phyloP scores from a whole-genome alignment of 108 stramenopile species.

The Skeletonema marinoi region DNA sequence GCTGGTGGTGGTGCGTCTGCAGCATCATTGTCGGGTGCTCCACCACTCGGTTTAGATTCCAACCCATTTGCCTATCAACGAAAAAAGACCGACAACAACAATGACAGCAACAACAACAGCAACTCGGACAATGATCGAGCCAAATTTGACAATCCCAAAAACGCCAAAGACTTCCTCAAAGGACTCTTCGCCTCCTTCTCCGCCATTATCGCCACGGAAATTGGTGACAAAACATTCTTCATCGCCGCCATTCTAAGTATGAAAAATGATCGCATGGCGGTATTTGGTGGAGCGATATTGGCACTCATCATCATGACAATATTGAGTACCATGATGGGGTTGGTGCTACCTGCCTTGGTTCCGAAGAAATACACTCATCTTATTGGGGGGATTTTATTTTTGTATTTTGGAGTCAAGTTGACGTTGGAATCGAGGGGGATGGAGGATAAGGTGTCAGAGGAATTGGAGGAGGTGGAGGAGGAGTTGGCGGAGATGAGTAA shows the following conservation, averaged over 20 bases:
- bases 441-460: conserved; percentile 90
- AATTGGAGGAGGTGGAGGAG: conserved; percentile 98
- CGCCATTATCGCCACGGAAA: conserved; percentile 98
- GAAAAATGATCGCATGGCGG: conserved; percentile 87
- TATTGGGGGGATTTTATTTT: conserved; percentile 90
- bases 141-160: conserved; percentile 44
- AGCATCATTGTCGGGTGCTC: background rate
- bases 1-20: background rate
- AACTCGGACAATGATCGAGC: background rate
- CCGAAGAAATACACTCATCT: conserved; percentile 94
- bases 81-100: background rate
- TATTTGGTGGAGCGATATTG: conserved; percentile 91
- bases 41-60: conserved; percentile 44
- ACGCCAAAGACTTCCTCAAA: conserved; percentile 49
- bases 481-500: conserved; percentile 73
- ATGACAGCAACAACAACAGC: background rate
- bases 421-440: conserved; percentile 84
- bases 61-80: conserved; percentile 32
- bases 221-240: conserved; percentile 99
- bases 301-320: conserved; percentile 97
- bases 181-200: conserved; percentile 76
- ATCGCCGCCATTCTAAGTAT: conserved; percentile 99
- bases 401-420: conserved; percentile 97
- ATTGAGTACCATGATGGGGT: conserved; percentile 89
- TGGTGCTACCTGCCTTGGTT: conserved; percentile 90